A percentile compares a stretch with the other conserved stretches of the same genome.
These are phyloP conservation scores for Guadua angustifolia DNA, from an alignment of 176 grass and related monocot genomes.

Conservation along the genomic window DNA sequence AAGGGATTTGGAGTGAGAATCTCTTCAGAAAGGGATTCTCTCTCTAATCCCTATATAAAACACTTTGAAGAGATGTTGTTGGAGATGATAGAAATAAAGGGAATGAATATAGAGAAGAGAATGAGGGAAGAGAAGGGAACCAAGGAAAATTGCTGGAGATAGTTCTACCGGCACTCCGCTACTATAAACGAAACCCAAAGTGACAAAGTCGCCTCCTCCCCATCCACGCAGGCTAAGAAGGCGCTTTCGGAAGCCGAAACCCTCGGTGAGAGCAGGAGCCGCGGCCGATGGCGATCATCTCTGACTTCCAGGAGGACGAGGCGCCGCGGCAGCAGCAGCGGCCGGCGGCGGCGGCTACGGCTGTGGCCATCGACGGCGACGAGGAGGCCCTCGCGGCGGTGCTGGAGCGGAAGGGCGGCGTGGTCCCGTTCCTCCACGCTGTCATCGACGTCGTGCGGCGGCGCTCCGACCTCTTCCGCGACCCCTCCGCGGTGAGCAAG, in stretches of 20 bases:
- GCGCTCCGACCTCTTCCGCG: slow-evolving; percentile 67
- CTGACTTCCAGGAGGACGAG: slow-evolving; percentile 79
- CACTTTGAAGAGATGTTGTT: too few species aligned
- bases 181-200: background rate
- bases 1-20: too few species aligned
- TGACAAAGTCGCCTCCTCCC: too few species aligned
- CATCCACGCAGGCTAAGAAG: background rate
- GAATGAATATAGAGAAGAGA: too few species aligned
- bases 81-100: too few species aligned
- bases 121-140: too few species aligned
- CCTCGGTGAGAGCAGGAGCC: background rate
- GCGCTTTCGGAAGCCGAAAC: background rate
- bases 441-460: slow-evolving; percentile 70
- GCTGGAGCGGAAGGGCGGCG: slow-evolving; percentile 65
- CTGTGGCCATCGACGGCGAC: background rate
- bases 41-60: too few species aligned
- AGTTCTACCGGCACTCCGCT: too few species aligned
- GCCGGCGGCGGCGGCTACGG: background rate
- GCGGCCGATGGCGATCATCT: slow-evolving; percentile 78
- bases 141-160: too few species aligned
- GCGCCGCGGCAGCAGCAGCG: slow-evolving; percentile 13
- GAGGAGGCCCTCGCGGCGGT: slow-evolving; percentile 59
- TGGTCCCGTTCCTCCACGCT: slow-evolving; percentile 65
- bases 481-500: slow-evolving; percentile 57
- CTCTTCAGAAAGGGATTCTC: too few species aligned